Conservation (phyloP, 768 basidiomycete species). For the Mycena latifolia region DNA sequence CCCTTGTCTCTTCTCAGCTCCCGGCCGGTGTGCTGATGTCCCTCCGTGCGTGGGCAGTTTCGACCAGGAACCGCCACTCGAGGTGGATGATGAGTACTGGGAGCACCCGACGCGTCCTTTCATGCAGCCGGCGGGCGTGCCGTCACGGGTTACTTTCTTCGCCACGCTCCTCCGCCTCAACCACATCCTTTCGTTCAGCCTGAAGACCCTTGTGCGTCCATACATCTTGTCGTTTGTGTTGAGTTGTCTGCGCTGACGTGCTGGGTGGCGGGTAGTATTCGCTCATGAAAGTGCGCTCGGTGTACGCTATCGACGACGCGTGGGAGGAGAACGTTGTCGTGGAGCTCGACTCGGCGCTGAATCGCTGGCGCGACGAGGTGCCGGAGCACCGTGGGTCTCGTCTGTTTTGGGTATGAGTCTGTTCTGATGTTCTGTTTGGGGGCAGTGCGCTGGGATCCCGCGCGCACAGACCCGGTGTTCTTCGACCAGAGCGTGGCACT, state of each 20-base stretch:
- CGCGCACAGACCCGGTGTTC: slow-evolving; percentile 50
- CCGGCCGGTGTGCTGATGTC: too few relatives aligned
- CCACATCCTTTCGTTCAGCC: slow-evolving; percentile 69
- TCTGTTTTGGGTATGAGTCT: slow-evolving; percentile 47
- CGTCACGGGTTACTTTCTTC: slow-evolving; percentile 68
- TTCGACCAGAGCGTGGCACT: slow-evolving; percentile 72
- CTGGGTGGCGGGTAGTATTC: slow-evolving; percentile 61
- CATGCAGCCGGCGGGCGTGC: slow-evolving; percentile 70
- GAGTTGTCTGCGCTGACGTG: background rate
- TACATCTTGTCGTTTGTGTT: background rate
- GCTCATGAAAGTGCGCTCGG: slow-evolving; percentile 70
- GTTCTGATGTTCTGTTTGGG: background rate
- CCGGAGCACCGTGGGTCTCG: slow-evolving; percentile 63
- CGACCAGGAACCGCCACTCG: slow-evolving; percentile 74
- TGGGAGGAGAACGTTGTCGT: slow-evolving; percentile 77
- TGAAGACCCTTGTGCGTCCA: slow-evolving; percentile 65
- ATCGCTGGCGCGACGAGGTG: slow-evolving; percentile 64
- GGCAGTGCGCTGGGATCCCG: slow-evolving; percentile 60
- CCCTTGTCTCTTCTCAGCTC: too few relatives aligned
- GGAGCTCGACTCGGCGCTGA: slow-evolving; percentile 81
- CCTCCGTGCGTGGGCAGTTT: slow-evolving; percentile 56
- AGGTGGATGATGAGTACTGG: slow-evolving; percentile 82
- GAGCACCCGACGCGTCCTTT: slow-evolving; percentile 66
- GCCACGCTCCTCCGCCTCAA: slow-evolving; percentile 66
- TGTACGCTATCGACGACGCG: slow-evolving; percentile 58